Conservation (phyloP, 768 basidiomycete genomes). For the Lepiota venenata region DNA sequence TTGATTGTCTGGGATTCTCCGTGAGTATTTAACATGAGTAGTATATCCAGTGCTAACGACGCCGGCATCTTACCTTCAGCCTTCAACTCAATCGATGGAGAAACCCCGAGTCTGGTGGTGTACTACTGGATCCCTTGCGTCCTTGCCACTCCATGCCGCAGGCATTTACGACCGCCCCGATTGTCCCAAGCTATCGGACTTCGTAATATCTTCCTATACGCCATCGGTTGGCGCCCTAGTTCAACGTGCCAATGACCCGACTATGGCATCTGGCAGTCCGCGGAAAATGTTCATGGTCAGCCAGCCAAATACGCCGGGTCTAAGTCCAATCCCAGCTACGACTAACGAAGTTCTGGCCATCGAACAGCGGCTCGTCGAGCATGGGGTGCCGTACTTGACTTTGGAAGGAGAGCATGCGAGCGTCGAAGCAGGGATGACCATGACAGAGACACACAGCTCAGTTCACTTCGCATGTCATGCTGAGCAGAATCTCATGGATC, state of each 20-base stretch:
- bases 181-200: constrained; percentile 9
- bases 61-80: not conserved
- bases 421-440: not conserved
- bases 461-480: constrained; percentile 13
- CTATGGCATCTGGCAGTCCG: not conserved
- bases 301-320: not conserved
- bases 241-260: not conserved
- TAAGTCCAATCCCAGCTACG: constrained; percentile 9
- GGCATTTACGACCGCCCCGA: not conserved
- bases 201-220: constrained; percentile 20
- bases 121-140: constrained; percentile 7
- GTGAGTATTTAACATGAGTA: not conserved
- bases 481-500: constrained; percentile 3
- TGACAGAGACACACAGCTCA: constrained; percentile 2
- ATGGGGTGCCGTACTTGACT: not conserved
- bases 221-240: constrained; percentile 11
- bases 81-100: not conserved
- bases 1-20: not conserved
- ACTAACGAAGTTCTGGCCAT: constrained; percentile 7
- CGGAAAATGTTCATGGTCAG: not conserved
- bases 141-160: constrained; percentile 8
- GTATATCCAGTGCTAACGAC: too few species aligned
- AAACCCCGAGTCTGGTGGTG: constrained; percentile 9
- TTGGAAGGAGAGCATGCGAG: not conserved
- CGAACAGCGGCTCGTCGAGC: not conserved